Base-by-base conservation (phyloP, 805 yeast genomes). In the Teunomyces gatunensis region DNA sequence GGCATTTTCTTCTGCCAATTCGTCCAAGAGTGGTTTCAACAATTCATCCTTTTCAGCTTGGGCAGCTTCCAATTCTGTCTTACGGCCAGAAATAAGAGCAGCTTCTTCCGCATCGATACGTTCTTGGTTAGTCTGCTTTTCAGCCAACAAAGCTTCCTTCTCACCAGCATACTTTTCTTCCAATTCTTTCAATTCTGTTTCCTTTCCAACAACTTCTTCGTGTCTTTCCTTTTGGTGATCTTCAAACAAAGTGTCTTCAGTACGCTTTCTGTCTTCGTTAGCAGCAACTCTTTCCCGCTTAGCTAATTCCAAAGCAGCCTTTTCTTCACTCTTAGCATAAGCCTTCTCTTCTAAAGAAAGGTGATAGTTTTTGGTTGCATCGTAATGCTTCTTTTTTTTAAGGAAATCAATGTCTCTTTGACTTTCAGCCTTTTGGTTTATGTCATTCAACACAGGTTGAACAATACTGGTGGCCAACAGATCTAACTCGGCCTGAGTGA, bases 381-480 rank as follows among this genome's bases (percentile, higher is more conserved):
- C 76, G 18, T 65, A 61, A 39, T 61, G 63, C 47, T 73, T 67
- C 44, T 61, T 55, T 47, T 63, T 65, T 34, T 61, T 59, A 29
- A 65, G 60, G 42, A 64, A 63, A 50, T 70, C 71, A 39, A 67
- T 65, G 55, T 73, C 75, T 70, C 96, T 80, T 68, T 89, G 92
- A 42, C 79, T 77, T 18, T 67, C 74, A 17, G 95, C 96, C 60
- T 87, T 84, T 40, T 74, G 67, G 56, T 79, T 74, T 58, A 92
- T 81, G 64, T 89, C 91, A 34, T 74, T 76, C 58, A 92, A 72
- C 4, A 92, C 90, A 6, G 99, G 99, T 54, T 79, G 76, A 48
- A 94, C 96, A 59, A 87, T 75, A 41, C 83, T 77, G 50, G 81
- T 71, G 17, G 99, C 98, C 71, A 92, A 79, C 44, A 77, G 77